Evolutionary conservation across 2,329 filamentous ascomycete species (phyloP).

Genomic region (Colletotrichum tofieldiae): DNA sequence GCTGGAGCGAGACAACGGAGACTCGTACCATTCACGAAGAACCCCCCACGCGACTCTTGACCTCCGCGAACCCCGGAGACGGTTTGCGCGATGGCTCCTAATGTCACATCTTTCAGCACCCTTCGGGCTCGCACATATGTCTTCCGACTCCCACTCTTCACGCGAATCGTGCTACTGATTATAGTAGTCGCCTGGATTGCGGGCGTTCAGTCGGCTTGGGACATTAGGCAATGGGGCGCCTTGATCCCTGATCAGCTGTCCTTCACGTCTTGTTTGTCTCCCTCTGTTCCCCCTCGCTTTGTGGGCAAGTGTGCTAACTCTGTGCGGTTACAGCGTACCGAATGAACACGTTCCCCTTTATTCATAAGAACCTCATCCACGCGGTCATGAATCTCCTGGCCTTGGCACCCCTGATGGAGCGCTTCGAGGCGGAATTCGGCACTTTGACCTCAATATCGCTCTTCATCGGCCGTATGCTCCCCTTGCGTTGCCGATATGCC

Average conservation of each 20-base stretch:
- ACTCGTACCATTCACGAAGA: neutral
- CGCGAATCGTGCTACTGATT: constrained; percentile 77
- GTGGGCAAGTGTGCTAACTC: constrained; percentile 4
- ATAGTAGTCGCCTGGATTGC: constrained; percentile 73
- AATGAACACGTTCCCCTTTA: constrained; percentile 91
- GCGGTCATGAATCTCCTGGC: constrained; percentile 84
- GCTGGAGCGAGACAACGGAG: neutral
- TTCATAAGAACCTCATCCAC: constrained; percentile 88
- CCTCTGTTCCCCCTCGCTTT: neutral
- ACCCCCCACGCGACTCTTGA: neutral
- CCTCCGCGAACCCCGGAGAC: constrained; percentile 7
- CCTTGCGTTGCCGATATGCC: neutral
- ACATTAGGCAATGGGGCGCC: constrained; percentile 82
- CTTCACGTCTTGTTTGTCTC: constrained; percentile 76
- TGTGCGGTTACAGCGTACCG: constrained; percentile 80
- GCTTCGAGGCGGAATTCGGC: constrained; percentile 93
- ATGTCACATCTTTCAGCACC: constrained; percentile 71
- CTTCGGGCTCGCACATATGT: constrained; percentile 85
- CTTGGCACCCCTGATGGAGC: constrained; percentile 88
- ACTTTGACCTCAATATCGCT: constrained; percentile 89
- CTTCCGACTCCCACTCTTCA: constrained; percentile 89
- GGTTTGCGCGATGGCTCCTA: constrained; percentile 33
- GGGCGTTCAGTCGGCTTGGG: constrained; percentile 79
- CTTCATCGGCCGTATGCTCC: constrained; percentile 89
- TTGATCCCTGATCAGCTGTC: constrained; percentile 84